Percentiles rank a stretch among this genome's conserved stretches.
Conservation (phyloP, 345 rosid species). For the Citrus glauca region DNA sequence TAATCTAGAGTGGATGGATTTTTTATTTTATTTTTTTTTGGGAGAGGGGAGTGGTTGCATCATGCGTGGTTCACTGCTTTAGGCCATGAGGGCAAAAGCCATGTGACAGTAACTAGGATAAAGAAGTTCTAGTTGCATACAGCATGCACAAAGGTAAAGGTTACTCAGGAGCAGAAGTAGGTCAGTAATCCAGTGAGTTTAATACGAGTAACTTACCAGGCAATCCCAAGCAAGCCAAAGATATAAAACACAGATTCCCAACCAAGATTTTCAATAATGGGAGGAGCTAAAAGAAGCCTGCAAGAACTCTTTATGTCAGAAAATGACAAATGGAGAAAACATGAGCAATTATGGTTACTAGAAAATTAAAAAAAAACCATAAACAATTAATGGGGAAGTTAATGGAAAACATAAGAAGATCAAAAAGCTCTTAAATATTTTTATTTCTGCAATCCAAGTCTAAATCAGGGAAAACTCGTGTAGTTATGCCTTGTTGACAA, state of each 20-base stretch:
- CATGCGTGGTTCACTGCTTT: no score
- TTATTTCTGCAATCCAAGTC: not conserved
- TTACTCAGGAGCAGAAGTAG: constrained; percentile 12
- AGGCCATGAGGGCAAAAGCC: no score
- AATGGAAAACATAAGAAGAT: not conserved
- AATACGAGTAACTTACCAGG: constrained; percentile 54
- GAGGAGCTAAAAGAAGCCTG: constrained; percentile 97
- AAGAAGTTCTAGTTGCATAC: not conserved
- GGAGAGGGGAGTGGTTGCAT: no score
- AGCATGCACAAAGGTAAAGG: not conserved
- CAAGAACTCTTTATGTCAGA: constrained; percentile 26
- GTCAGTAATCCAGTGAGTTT: not conserved
- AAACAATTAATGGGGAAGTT: not conserved
- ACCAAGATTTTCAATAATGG: constrained; percentile 72
- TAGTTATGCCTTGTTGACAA: not conserved
- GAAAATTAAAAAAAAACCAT: not conserved
- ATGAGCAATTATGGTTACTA: not conserved
- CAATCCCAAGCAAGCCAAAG: constrained; percentile 75
- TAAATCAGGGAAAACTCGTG: not conserved
- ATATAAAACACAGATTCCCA: constrained; percentile 93
- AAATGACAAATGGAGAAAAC: constrained; percentile 2
- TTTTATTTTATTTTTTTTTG: no score
- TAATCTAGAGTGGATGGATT: no score
- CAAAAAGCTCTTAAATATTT: not conserved
- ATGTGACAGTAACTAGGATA: no score